These are phyloP conservation scores for Lactifluus echinatus DNA, from an alignment of 768 basidiomycete genomes.

Conservation along the genomic window DNA sequence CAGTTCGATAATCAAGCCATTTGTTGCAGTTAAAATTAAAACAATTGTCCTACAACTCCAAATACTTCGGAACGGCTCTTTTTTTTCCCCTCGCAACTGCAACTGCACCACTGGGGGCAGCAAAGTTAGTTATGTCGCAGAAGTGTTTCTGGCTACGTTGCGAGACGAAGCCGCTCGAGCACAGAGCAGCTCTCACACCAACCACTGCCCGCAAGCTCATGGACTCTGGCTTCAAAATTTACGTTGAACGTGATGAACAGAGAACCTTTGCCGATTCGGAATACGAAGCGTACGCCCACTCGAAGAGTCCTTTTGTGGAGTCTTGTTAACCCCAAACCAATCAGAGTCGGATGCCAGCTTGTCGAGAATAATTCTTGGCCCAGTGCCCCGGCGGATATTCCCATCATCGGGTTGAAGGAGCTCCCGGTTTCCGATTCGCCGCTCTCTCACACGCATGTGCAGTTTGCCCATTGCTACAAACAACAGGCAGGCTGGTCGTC, in stretches of 20 bases:
- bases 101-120: no score
- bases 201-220: slow-evolving; percentile 83
- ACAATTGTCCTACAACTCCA: no score
- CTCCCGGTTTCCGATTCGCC: slow-evolving; percentile 77
- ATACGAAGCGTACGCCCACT: slow-evolving; percentile 72
- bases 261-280: slow-evolving; percentile 91
- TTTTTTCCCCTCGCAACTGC: not conserved
- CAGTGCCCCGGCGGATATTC: slow-evolving; percentile 56
- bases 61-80: not conserved
- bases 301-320: not conserved
- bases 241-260: slow-evolving; percentile 88
- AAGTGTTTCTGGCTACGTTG: slow-evolving; percentile 85
- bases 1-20: not conserved
- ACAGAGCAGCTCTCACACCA: slow-evolving; percentile 87
- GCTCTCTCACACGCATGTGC: slow-evolving; percentile 90
- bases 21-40: no score
- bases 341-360: slow-evolving; percentile 83
- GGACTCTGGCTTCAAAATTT: slow-evolving; percentile 82
- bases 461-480: slow-evolving; percentile 98
- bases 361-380: slow-evolving; percentile 88
- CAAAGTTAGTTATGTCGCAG: slow-evolving; percentile 39
- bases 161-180: slow-evolving; percentile 94
- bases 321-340: slow-evolving; percentile 7
- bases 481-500: slow-evolving; percentile 86
- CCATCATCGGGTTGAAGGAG: slow-evolving; percentile 95